These are phyloP conservation scores for Sclerotinia glacialis DNA, from an alignment of 2,329 filamentous ascomycete species.

Conservation along the genomic window DNA sequence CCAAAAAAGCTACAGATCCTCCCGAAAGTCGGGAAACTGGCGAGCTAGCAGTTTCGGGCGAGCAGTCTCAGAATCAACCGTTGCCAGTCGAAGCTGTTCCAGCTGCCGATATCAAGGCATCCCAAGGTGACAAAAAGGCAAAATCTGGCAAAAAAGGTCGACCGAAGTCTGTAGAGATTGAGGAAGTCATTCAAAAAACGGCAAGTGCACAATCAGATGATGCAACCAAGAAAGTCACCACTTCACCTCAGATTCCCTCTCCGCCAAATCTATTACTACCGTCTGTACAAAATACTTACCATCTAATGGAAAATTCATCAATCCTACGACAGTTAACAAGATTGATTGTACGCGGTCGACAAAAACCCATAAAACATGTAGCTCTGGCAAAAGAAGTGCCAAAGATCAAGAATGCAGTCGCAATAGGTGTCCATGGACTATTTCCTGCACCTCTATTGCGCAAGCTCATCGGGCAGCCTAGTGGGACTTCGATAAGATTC, in stretches of 20 bases:
- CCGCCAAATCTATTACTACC: constrained; percentile 66
- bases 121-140: constrained; percentile 29
- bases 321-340: constrained; percentile 65
- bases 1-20: constrained; percentile 32
- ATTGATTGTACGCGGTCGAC: constrained; percentile 55
- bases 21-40: constrained; percentile 32
- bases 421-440: constrained; percentile 91
- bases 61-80: constrained; percentile 54
- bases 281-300: constrained; percentile 67
- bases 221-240: constrained; percentile 26
- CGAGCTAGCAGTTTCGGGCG: constrained; percentile 56
- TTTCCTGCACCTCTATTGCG: constrained; percentile 85
- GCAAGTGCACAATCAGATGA: constrained; percentile 22
- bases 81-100: constrained; percentile 31
- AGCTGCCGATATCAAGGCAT: constrained; percentile 6
- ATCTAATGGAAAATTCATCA: constrained; percentile 63
- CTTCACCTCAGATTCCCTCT: constrained; percentile 27
- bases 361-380: constrained; percentile 65
- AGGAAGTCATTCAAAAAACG: constrained; percentile 26
- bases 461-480: constrained; percentile 91
- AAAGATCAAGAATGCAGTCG: constrained; percentile 79
- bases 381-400: constrained; percentile 66
- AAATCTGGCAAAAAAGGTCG: constrained; percentile 32
- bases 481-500: constrained; percentile 91
- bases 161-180: constrained; percentile 32